Percentiles rank a stretch among this genome's conserved stretches.
phyloP scores from a whole-genome alignment of 2,329 filamentous ascomycete genomes.

The Cercospora berteroae region DNA sequence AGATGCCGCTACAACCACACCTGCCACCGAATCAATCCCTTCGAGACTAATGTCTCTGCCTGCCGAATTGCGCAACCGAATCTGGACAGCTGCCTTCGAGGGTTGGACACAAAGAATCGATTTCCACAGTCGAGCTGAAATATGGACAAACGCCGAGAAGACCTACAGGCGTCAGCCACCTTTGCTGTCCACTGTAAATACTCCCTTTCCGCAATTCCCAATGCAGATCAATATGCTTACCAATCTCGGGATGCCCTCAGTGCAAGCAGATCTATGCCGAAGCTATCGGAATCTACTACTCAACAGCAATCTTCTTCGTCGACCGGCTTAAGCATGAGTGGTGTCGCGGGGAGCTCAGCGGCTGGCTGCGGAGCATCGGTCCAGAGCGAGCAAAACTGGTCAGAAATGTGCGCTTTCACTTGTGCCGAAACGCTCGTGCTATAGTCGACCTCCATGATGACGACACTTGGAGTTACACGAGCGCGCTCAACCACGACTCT shows the following conservation, averaged over 20 bases:
- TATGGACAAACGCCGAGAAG: not conserved
- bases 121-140: not conserved
- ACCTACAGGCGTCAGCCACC: not conserved
- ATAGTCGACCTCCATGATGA: too few relatives aligned
- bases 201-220: not conserved
- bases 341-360: not conserved
- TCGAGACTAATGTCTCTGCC: not conserved
- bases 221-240: not conserved
- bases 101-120: not conserved
- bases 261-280: not conserved
- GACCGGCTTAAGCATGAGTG: too few relatives aligned
- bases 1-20: not conserved
- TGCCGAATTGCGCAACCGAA: not conserved
- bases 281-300: not conserved
- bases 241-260: not conserved
- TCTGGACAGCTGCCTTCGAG: not conserved
- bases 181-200: not conserved
- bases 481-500: too few relatives aligned
- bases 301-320: not conserved
- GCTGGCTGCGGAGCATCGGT: not conserved
- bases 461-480: too few relatives aligned
- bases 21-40: not conserved
- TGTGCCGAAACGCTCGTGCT: too few relatives aligned
- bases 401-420: not conserved
- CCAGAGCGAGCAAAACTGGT: not conserved